A percentile compares a stretch with the other conserved stretches of the same genome.
Evolutionary conservation across 2,329 filamentous ascomycete genomes (phyloP).

Genomic region (Talaromyces sp.): DNA sequence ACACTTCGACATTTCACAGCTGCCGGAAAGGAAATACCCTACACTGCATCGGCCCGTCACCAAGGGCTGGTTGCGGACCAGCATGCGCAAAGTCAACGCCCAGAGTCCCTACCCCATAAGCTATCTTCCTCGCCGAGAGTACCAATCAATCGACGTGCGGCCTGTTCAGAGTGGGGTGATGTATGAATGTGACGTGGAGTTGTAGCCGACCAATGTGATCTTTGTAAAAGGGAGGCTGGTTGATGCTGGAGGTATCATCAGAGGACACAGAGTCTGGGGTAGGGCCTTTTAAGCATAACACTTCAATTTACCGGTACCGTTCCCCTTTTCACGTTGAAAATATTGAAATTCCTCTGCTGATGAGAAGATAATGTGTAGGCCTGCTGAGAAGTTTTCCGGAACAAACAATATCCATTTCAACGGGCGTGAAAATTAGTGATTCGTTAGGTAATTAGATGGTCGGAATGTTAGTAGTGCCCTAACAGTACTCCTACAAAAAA

Average conservation of each 20-base stretch:
- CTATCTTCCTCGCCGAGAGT: conserved; percentile 44
- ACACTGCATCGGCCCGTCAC: conserved; percentile 50
- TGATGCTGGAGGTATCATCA: conserved; percentile 4
- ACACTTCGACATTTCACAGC: conserved; percentile 49
- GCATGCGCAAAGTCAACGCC: conserved; percentile 30
- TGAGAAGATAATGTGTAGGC: too few relatives aligned
- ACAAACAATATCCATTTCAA: too few relatives aligned
- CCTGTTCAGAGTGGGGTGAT: conserved; percentile 42
- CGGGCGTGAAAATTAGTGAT: too few relatives aligned
- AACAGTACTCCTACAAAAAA: too few relatives aligned
- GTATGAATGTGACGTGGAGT: conserved; percentile 41
- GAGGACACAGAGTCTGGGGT: conserved; percentile 31
- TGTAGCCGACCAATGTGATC: conserved; percentile 26
- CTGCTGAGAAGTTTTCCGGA: too few relatives aligned
- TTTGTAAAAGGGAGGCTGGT: conserved; percentile 11
- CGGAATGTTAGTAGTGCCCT: too few relatives aligned
- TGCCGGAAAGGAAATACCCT: conserved; percentile 47
- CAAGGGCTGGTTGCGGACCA: conserved; percentile 52
- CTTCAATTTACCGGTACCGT: conserved; percentile 25
- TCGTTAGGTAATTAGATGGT: too few relatives aligned
- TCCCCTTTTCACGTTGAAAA: too few relatives aligned
- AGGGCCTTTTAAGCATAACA: conserved; percentile 45
- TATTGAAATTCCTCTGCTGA: neutral
- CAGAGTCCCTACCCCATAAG: neutral
- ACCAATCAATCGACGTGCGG: conserved; percentile 39